A percentile compares a stretch with the other conserved stretches of the same genome.
Conservation (phyloP, 352 stramenopile genomes). For the Thalassiosira ordinaria region DNA sequence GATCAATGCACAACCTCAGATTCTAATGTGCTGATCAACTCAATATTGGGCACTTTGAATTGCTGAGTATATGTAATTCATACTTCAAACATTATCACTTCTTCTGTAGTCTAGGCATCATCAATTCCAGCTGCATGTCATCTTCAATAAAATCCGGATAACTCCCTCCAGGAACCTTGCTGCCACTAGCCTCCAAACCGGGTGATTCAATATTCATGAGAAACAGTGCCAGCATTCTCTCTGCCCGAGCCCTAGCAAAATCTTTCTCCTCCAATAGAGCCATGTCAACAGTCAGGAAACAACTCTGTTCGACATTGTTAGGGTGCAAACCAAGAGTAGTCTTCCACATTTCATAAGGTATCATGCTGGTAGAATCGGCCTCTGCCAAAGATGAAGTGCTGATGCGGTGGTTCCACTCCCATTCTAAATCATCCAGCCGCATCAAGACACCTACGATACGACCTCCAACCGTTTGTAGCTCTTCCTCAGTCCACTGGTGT, state of each 20-base stretch:
- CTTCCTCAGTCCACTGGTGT: slow-evolving; percentile 43
- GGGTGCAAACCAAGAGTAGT: slow-evolving; percentile 44
- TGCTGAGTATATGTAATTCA: too few species aligned
- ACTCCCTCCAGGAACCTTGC: slow-evolving; percentile 34
- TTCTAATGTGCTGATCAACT: too few species aligned
- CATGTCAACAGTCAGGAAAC: slow-evolving; percentile 35
- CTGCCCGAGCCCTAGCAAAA: slow-evolving; percentile 47
- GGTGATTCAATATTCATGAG: slow-evolving; percentile 47
- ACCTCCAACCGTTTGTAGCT: slow-evolving; percentile 54
- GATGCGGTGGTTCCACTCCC: slow-evolving; percentile 62
- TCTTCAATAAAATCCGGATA: slow-evolving; percentile 54
- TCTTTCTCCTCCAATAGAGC: slow-evolving; percentile 49
- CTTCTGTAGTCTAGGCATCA: slow-evolving; percentile 46
- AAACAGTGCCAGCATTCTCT: slow-evolving; percentile 55
- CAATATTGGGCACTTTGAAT: too few species aligned
- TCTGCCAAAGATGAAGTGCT: slow-evolving; percentile 36
- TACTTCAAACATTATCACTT: not conserved
- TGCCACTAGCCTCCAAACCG: slow-evolving; percentile 48
- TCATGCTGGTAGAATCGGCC: slow-evolving; percentile 26
- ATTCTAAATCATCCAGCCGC: slow-evolving; percentile 59
- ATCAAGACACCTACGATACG: slow-evolving; percentile 54
- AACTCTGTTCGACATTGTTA: slow-evolving; percentile 39
- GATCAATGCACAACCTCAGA: too few species aligned
- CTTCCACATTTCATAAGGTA: slow-evolving; percentile 49
- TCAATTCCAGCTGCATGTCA: slow-evolving; percentile 43